phyloP scores from a whole-genome alignment of 371 early-diverging fungal species.

The Paraphysoderma sedebokerense region DNA sequence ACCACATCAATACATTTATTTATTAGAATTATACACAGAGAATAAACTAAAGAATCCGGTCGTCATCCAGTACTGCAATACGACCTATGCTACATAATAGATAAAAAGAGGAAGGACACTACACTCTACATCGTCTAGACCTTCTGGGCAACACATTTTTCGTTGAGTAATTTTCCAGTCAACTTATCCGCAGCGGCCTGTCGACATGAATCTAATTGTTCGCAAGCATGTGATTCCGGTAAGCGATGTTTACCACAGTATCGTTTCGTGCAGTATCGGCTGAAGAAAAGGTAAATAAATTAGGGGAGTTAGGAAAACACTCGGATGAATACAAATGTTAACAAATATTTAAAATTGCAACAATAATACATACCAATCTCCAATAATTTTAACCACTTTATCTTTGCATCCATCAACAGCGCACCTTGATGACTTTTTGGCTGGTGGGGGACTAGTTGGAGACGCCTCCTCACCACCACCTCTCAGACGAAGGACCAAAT shows the following conservation, averaged over 20 bases:
- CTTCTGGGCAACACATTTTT: slow-evolving; percentile 47
- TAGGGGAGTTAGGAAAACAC: background rate
- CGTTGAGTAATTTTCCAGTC: slow-evolving; percentile 30
- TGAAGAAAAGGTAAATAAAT: background rate
- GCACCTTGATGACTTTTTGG: background rate
- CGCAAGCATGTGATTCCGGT: slow-evolving; percentile 50
- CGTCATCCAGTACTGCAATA: no score
- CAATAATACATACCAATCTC: slow-evolving; percentile 20
- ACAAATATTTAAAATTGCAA: no score
- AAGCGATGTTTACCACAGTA: slow-evolving; percentile 43
- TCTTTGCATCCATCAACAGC: slow-evolving; percentile 13
- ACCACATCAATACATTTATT: no score
- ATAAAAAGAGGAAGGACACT: no score
- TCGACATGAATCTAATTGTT: slow-evolving; percentile 33
- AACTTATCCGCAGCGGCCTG: slow-evolving; percentile 28
- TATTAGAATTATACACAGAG: no score
- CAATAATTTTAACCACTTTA: slow-evolving; percentile 21
- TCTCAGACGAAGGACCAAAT: slow-evolving; percentile 31
- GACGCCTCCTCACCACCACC: background rate
- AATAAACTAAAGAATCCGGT: no score
- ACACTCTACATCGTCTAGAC: no score
- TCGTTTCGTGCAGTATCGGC: slow-evolving; percentile 19
- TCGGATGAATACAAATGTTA: background rate
- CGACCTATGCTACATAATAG: no score
- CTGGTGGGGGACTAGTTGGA: background rate